Base-by-base conservation (phyloP, 116 monocot species). In the Trichopus zeylanicus region DNA sequence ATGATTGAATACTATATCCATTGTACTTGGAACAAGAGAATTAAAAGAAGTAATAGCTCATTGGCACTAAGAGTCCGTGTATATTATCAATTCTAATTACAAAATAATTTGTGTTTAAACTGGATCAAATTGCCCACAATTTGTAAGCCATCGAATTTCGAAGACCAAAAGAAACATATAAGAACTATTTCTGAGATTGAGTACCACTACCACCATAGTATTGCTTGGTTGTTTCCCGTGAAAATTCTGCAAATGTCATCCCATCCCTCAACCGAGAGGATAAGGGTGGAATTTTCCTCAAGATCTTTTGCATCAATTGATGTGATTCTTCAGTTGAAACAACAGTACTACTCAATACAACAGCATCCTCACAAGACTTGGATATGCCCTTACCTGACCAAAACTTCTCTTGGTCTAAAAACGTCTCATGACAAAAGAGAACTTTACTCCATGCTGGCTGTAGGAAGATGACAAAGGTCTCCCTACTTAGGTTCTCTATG, bases 181-280 rank as follows among this genome's bases (percentile, higher is more conserved):
- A 2, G 31, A 29, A 2, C 48, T 78, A 74, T 57, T 59, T 70
- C 60, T 60, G 65, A 51, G 68, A 79, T 56, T 98, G 88, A 6
- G 63, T 81, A 10, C 85, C 98, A 59, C 85, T 67, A 12, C 75
- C 75, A 71, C 98, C 80, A 66, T 91, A 98, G 61, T 91, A 98
- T 64, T 91, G 82, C 60, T 76, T 91, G 6, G 98, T 98, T 55
- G 98, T 98, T 76, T 91, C 85, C 48, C 64, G 66, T 31, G 92
- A 84, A 62, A 91, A 91, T 65, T 91, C 91, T 23, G 88, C 88
- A 85, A 88, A 98, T 66, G 98, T 91, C 98, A 98, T 91, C 60
- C 98, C 98, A 58, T 78, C 78, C 69, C 71, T 91, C 31, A 88
- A 55, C 46, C 88, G 68, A 60, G 78, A 77, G 8, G 74, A 73